Percentiles rank a stretch among this genome's conserved stretches.
These are phyloP conservation scores for Globisporangium polare DNA, from an alignment of 352 stramenopile genomes.

Conservation along the genomic window DNA sequence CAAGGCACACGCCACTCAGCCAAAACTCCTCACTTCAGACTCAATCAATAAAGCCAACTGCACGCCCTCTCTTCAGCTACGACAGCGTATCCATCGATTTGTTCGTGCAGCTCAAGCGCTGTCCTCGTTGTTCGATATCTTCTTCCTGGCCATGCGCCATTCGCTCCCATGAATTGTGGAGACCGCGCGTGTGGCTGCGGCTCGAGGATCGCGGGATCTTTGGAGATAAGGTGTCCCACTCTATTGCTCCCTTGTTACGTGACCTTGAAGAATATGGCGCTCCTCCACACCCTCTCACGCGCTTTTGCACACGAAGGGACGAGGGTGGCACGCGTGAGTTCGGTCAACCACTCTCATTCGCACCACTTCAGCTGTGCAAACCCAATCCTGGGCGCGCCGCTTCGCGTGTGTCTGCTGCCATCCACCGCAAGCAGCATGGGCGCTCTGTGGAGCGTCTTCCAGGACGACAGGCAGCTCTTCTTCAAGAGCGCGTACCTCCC, in stretches of 20 bases:
- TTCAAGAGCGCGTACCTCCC: slow-evolving; percentile 26
- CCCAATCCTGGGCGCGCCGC: neutral
- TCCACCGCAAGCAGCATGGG: slow-evolving; percentile 21
- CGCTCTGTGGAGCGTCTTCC: slow-evolving; percentile 28
- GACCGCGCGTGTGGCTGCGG: neutral
- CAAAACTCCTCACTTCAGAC: neutral
- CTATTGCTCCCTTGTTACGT: too few relatives aligned
- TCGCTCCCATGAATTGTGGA: neutral
- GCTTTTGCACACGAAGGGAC: too few relatives aligned
- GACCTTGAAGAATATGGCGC: too few relatives aligned
- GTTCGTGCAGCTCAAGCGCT: neutral
- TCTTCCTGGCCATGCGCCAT: too few relatives aligned
- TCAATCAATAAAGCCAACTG: slow-evolving; percentile 1
- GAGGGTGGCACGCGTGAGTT: too few relatives aligned
- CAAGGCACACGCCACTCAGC: neutral
- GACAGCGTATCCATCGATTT: neutral
- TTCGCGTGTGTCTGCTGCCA: neutral
- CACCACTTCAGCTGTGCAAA: neutral
- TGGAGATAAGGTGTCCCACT: too few relatives aligned
- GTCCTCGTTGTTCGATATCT: neutral
- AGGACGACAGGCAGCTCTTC: slow-evolving; percentile 21
- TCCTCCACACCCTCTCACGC: too few relatives aligned
- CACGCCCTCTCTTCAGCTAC: neutral
- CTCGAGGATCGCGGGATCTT: neutral
- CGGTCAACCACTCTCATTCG: neutral